Percentiles rank a stretch among this genome's conserved stretches.
phyloP scores from a whole-genome alignment of 1,139 yeast genomes.

The Lodderomyces jiufengensis region DNA sequence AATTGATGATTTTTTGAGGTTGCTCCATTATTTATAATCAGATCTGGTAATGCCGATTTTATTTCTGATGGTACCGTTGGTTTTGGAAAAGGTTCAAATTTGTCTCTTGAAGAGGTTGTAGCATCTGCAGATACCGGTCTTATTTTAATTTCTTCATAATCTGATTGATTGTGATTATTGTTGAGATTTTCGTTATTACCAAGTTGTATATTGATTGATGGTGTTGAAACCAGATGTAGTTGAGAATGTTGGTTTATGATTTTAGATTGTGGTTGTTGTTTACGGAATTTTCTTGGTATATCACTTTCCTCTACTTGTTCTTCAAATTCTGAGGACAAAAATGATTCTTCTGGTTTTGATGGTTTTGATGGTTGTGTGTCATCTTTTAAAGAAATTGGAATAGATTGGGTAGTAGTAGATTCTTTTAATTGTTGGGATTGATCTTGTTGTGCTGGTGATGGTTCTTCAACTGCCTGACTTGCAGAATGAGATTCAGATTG shows the following conservation, averaged over 20 bases:
- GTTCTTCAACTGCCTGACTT: too few species aligned
- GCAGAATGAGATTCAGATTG: too few species aligned
- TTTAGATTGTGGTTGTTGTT: neutral
- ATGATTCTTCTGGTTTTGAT: neutral
- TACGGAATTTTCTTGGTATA: constrained; percentile 4
- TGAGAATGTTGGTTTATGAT: constrained; percentile 1
- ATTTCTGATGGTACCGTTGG: too few species aligned
- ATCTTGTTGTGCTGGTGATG: too few species aligned
- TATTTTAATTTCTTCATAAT: neutral
- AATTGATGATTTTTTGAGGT: neutral
- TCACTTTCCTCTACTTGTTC: constrained; percentile 2
- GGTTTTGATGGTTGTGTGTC: too few species aligned
- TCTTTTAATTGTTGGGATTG: too few species aligned
- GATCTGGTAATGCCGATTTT: too few species aligned
- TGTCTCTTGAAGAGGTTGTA: neutral
- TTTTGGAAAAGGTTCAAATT: neutral
- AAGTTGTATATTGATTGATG: neutral
- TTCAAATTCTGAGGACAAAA: neutral
- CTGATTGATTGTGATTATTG: neutral
- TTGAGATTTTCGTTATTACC: neutral
- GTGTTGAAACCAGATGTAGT: constrained; percentile 2
- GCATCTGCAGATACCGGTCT: constrained; percentile 6
- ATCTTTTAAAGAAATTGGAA: too few species aligned
- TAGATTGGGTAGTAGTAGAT: too few species aligned
- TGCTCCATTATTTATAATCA: neutral